Evolutionary conservation across 2,329 filamentous ascomycete species (phyloP).

Genomic region (Pseudocercospora eumusae): DNA sequence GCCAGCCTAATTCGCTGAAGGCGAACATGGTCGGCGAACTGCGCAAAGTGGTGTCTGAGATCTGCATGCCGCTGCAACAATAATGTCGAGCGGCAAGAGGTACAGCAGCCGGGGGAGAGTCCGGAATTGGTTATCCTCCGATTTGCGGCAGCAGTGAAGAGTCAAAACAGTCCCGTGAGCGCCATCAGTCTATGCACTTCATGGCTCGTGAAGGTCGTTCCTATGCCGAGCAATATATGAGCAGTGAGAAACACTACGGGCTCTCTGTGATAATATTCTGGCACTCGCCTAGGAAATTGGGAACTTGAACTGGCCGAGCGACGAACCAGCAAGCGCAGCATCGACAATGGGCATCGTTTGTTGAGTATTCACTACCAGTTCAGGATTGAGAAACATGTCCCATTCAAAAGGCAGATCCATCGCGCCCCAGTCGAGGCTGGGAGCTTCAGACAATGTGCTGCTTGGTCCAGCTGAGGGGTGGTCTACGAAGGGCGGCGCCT

Average conservation of each 20-base stretch:
- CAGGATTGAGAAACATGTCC: conserved; percentile 41
- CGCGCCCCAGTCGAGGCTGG: conserved; percentile 37
- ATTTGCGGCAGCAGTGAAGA: background rate
- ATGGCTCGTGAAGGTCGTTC: background rate
- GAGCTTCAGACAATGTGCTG: conserved; percentile 34
- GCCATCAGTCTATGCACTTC: background rate
- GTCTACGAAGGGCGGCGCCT: conserved; percentile 35
- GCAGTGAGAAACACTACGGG: background rate
- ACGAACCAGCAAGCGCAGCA: conserved; percentile 23
- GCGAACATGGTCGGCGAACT: conserved; percentile 11
- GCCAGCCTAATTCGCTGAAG: conserved; percentile 21
- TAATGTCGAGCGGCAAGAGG: conserved; percentile 16
- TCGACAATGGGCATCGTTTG: conserved; percentile 21
- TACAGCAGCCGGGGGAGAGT: conserved; percentile 13
- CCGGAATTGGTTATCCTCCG: conserved; percentile 22
- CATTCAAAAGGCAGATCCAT: conserved; percentile 40
- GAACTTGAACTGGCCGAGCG: conserved; percentile 19
- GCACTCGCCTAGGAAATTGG: conserved; percentile 9
- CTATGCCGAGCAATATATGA: background rate
- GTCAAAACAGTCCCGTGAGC: background rate
- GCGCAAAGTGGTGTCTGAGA: conserved; percentile 16
- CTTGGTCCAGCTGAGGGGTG: conserved; percentile 34
- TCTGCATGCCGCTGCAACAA: conserved; percentile 24
- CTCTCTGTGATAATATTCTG: background rate
- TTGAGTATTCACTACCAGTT: conserved; percentile 36